Evolutionary conservation across 768 basidiomycete species (phyloP).

Genomic region (Agaricus subrufescens): DNA sequence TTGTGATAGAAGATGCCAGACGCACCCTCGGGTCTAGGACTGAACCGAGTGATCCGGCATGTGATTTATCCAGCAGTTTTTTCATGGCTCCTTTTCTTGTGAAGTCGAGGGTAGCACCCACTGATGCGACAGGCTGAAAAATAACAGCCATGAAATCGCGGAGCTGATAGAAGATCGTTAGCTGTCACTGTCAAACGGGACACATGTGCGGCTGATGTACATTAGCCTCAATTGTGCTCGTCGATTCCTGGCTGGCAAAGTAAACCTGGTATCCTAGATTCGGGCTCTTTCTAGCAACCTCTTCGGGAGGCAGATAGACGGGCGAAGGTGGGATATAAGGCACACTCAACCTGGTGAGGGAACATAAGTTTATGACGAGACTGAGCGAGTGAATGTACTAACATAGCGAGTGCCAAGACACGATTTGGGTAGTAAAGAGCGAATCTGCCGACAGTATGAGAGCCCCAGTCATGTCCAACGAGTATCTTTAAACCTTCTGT

Average conservation of each 20-base stretch:
- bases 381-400: slow-evolving; percentile 17
- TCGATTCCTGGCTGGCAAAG: slow-evolving; percentile 50
- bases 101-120: slow-evolving; percentile 17
- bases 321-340: slow-evolving; percentile 60
- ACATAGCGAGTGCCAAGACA: slow-evolving; percentile 56
- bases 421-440: slow-evolving; percentile 70
- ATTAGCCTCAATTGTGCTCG: slow-evolving; percentile 49
- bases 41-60: slow-evolving; percentile 8
- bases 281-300: slow-evolving; percentile 47
- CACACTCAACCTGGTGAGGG: slow-evolving; percentile 49
- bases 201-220: slow-evolving; percentile 28
- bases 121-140: slow-evolving; percentile 17
- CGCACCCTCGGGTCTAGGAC: not conserved
- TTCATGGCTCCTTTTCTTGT: slow-evolving; percentile 20
- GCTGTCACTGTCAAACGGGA: not conserved
- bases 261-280: slow-evolving; percentile 66
- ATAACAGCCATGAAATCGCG: slow-evolving; percentile 28
- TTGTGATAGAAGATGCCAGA: not conserved
- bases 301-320: slow-evolving; percentile 43
- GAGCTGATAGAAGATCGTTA: slow-evolving; percentile 24
- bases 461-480: slow-evolving; percentile 83
- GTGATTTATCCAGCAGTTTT: not conserved
- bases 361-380: slow-evolving; percentile 1
- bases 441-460: slow-evolving; percentile 58
- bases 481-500: slow-evolving; percentile 37